Base-by-base conservation (phyloP, 345 rosid species). In the Excoecaria agallocha region DNA sequence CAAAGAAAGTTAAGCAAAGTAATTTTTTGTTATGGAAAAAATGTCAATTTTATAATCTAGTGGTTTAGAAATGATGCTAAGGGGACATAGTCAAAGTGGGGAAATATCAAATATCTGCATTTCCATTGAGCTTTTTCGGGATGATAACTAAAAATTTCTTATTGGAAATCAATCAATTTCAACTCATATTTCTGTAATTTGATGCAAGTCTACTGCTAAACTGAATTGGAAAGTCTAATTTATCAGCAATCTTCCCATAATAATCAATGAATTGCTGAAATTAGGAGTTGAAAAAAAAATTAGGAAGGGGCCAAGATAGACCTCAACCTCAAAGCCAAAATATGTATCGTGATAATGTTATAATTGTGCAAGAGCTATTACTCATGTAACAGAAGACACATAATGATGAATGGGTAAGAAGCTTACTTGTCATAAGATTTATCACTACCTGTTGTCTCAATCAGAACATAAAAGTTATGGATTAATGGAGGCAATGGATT, bases 381-480 rank as follows among this genome's bases (percentile, higher is more conserved):
- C n/a, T n/a, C 30, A 30, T 30, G 30, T 37, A 22, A 48, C 37
- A 59, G 25, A 39, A 45, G 8, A 0, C 35, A 43, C n/a, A 58
- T 43, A 60, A 49, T n/a, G 71, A 46, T 54, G 65, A 56, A 69
- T 7, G 25, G 52, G 35, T 5, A 51, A 50, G 71, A 57, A 56
- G 25, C 8, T 77, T 82, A 95, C 99, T 80, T 89, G 86, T 87
- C 92, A 74, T 54, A 79, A 77, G 89, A 79, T 81, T 91, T 95
- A 76, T 87, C 83, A 66, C 90, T 91, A 77, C 98, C 98, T 0
- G 91, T 91, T 56, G 91, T 92, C 87, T 93, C 99, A 64, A 95
- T 93, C 84, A 95, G 78, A 77, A 95, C 84, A 71, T 93, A 95
- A 74, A 95, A 95, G 60, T 90, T 88, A 85, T 93, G 91, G 54